These are phyloP conservation scores for Colletotrichum costaricense DNA, from an alignment of 2,329 filamentous ascomycete species.

Conservation along the genomic window DNA sequence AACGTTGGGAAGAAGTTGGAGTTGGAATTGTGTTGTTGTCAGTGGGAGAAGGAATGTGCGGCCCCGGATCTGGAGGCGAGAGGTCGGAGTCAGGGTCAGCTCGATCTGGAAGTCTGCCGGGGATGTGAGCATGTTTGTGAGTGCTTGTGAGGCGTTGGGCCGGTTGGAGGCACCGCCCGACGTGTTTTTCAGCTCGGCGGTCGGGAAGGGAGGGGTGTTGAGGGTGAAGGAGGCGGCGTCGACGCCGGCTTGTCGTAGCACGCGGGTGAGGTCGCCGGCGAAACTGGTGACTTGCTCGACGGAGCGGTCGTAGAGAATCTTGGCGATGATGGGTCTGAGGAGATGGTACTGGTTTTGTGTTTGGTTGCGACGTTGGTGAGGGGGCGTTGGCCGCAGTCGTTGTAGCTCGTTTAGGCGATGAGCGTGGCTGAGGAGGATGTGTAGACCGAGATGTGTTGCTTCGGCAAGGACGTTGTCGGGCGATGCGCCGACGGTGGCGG, in stretches of 20 bases:
- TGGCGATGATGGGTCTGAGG: slow-evolving; percentile 63
- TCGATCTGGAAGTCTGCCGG: slow-evolving; percentile 55
- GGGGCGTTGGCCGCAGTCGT: slow-evolving; percentile 68
- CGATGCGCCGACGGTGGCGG: slow-evolving; percentile 44
- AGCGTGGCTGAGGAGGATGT: slow-evolving; percentile 81
- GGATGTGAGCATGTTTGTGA: slow-evolving; percentile 56
- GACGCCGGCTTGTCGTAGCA: slow-evolving; percentile 60
- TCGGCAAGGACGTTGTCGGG: slow-evolving; percentile 68
- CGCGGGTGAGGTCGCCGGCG: slow-evolving; percentile 55
- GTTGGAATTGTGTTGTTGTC: slow-evolving; percentile 57
- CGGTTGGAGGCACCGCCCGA: slow-evolving; percentile 47
- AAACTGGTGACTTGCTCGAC: slow-evolving; percentile 52
- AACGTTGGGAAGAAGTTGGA: slow-evolving; percentile 51
- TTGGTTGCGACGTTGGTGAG: slow-evolving; percentile 51
- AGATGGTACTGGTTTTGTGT: slow-evolving; percentile 62
- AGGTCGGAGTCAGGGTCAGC: slow-evolving; percentile 57
- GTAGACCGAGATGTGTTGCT: slow-evolving; percentile 73
- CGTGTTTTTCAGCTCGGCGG: slow-evolving; percentile 41
- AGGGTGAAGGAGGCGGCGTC: slow-evolving; percentile 55
- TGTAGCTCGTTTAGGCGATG: slow-evolving; percentile 80
- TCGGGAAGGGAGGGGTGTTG: slow-evolving; percentile 48
- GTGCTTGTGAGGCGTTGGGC: slow-evolving; percentile 54
- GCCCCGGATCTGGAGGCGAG: slow-evolving; percentile 55
- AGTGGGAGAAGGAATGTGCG: slow-evolving; percentile 57
- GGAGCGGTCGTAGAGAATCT: slow-evolving; percentile 56